Base-by-base conservation (phyloP, 805 yeast species). In the Candida loeiensis region DNA sequence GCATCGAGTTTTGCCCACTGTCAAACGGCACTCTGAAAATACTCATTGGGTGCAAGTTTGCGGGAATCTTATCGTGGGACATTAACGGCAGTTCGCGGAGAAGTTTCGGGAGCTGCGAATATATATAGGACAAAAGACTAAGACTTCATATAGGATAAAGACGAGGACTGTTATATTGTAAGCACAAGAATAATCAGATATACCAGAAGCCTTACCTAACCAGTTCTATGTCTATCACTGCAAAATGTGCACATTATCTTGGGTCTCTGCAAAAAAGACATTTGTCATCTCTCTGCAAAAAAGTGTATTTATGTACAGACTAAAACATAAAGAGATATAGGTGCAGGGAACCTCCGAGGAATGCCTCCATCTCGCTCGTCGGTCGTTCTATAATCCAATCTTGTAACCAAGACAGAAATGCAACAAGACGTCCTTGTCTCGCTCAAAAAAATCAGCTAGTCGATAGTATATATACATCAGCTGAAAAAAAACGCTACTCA, bases 51-150 rank as follows among this genome's bases (percentile, higher is more conserved):
- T 59, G 71, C 44, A 67, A 66, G 38, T 81, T 78, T 44, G 77
- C 74, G 32, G 95, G 95, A 1, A 64, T 86, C 15, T 68, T 80
- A 34, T 69, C 72, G 47, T 85, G 91, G 89, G 77, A 75, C 31
- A 73, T 85, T 34, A 84, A 83, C 50, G 71, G 77, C 12, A 74
- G 80, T 74, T 75, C 77, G 21, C 66, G 86, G 51, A 64, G 83
- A 43, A 75, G 82, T 41, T 77, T 77, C 47, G 81, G 84, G 2
- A 70, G 80, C 40, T 77, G 66, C 48, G 73, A 69, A 41, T 61
- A 49, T 46, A 66, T 58, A 11, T 27, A 27, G 33, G 20, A 26
- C 13, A 26, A n/a, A 13, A 26, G 29, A 5, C 7, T 5, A n/a
- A n/a, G n/a, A n/a, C n/a, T n/a, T n/a, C n/a, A n/a, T n/a, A n/a